phyloP scores from a whole-genome alignment of 140 eudicot genomes.

The Cichorium intybus region DNA sequence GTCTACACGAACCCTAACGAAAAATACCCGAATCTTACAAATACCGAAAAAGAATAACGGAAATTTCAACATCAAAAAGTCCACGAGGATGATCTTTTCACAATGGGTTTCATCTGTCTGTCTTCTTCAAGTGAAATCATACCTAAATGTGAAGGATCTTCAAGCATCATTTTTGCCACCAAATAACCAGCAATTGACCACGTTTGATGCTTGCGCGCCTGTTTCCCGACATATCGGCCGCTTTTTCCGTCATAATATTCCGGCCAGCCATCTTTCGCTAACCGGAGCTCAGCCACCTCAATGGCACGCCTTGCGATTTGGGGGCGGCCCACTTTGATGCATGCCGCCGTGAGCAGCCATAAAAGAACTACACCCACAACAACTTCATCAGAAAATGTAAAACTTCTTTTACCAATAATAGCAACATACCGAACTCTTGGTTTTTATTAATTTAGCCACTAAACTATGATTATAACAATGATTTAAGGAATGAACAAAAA shows the following conservation, averaged over 20 bases:
- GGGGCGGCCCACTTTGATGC: constrained; percentile 81
- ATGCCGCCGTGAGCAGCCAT: constrained; percentile 90
- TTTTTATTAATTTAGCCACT: too few relatives aligned
- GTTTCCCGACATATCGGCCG: constrained; percentile 81
- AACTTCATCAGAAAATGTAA: neutral
- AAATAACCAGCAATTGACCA: constrained; percentile 93
- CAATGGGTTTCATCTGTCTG: constrained; percentile 54
- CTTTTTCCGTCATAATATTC: constrained; percentile 76
- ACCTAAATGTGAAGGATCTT: constrained; percentile 91
- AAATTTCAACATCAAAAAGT: constrained; percentile 27
- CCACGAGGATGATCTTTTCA: constrained; percentile 71
- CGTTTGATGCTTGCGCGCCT: constrained; percentile 78
- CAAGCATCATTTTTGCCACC: constrained; percentile 92
- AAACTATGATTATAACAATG: too few relatives aligned
- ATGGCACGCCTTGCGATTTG: constrained; percentile 86
- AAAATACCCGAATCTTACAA: constrained; percentile 6
- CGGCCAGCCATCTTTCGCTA: constrained; percentile 82
- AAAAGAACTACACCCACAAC: constrained; percentile 60
- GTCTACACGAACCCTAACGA: constrained; percentile 15
- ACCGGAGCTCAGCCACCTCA: constrained; percentile 63
- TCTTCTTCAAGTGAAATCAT: constrained; percentile 83
- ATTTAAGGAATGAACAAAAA: too few relatives aligned
- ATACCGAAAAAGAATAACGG: neutral
- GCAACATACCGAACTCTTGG: neutral
- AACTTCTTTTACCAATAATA: too few relatives aligned